Conservation (phyloP, 169 alveolate genomes). For the Plasmodium malariae region DNA sequence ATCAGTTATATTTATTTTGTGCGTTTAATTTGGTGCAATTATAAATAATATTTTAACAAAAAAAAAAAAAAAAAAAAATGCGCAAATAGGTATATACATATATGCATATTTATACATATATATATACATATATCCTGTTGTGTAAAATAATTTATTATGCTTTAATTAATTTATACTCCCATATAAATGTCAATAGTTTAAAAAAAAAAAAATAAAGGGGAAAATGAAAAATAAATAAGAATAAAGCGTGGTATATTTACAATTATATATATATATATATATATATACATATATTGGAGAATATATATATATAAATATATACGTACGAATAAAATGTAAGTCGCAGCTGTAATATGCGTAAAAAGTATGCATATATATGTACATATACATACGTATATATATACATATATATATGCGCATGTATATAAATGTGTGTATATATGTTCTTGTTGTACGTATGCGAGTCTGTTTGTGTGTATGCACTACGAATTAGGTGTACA, state of each 20-base stretch:
- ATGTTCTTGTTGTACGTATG: not conserved
- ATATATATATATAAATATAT: not conserved
- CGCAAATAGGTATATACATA: constrained; percentile 49
- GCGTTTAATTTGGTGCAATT: constrained; percentile 52
- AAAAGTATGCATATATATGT: constrained; percentile 16
- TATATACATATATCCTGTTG: constrained; percentile 21
- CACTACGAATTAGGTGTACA: constrained; percentile 86
- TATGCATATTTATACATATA: constrained; percentile 30
- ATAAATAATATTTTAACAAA: constrained; percentile 31
- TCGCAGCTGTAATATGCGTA: not conserved
- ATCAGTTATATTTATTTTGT: constrained; percentile 47
- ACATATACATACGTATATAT: not conserved
- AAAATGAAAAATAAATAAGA: not conserved
- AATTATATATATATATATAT: constrained; percentile 14
- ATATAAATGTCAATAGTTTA: constrained; percentile 67
- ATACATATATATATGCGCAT: not conserved
- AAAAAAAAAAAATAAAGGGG: constrained; percentile 28
- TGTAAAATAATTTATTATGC: constrained; percentile 26
- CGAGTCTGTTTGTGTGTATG: not conserved
- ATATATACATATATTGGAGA: constrained; percentile 13
- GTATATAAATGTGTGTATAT: not conserved
- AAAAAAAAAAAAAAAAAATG: constrained; percentile 73
- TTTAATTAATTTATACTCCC: constrained; percentile 76
- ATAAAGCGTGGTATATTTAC: not conserved
- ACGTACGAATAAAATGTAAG: not conserved